These are phyloP conservation scores for Phaeoacremonium minimum DNA, from an alignment of 2,329 filamentous ascomycete species.

Conservation along the genomic window DNA sequence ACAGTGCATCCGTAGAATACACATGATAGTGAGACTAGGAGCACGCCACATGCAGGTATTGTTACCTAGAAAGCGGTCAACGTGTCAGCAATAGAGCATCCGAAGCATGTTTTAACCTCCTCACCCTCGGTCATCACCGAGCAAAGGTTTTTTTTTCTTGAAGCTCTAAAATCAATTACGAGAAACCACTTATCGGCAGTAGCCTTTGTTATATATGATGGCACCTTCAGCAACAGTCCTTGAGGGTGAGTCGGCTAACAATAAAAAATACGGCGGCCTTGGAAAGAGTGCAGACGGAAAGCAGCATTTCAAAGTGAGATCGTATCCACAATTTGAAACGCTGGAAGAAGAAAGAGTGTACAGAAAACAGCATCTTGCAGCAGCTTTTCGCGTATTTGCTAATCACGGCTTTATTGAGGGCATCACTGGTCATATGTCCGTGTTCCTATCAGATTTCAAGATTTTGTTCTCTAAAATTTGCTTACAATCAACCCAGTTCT, in stretches of 20 bases:
- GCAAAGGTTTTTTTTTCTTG: too few relatives aligned
- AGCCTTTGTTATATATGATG: too few relatives aligned
- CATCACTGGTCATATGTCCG: slow-evolving; percentile 54
- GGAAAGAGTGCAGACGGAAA: too few relatives aligned
- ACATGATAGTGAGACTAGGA: too few relatives aligned
- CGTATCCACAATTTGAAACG: slow-evolving; percentile 48
- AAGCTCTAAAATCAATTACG: too few relatives aligned
- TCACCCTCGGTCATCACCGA: too few relatives aligned
- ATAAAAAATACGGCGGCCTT: too few relatives aligned
- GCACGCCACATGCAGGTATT: too few relatives aligned
- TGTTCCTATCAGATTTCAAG: slow-evolving; percentile 12
- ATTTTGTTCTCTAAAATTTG: slow-evolving; percentile 32
- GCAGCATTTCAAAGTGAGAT: slow-evolving; percentile 24
- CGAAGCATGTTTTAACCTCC: too few relatives aligned
- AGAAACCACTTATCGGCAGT: background rate
- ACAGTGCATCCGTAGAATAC: too few relatives aligned
- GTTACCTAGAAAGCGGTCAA: too few relatives aligned
- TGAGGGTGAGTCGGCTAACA: slow-evolving; percentile 7
- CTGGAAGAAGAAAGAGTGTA: slow-evolving; percentile 49
- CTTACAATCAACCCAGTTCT: slow-evolving; percentile 46
- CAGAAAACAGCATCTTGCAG: slow-evolving; percentile 52
- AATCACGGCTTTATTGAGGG: slow-evolving; percentile 57
- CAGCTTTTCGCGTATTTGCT: slow-evolving; percentile 57
- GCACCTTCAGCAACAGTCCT: slow-evolving; percentile 8
- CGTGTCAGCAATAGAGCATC: too few relatives aligned